Evolutionary conservation across 2,329 filamentous ascomycete species (phyloP).

Genomic region (Fusarium sarcochroum): DNA sequence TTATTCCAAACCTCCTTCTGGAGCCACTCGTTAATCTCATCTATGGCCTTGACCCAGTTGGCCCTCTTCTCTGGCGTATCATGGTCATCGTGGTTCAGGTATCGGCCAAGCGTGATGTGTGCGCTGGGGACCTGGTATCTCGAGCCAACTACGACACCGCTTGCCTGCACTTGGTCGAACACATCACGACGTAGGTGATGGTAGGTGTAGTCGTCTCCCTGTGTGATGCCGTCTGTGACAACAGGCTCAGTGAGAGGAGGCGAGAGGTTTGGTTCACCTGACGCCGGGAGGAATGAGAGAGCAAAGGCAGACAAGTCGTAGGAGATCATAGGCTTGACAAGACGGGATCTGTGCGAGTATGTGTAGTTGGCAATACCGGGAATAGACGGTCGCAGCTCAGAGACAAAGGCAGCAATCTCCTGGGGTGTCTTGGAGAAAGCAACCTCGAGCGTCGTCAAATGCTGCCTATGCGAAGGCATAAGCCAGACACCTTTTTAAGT

Average conservation of each 20-base stretch:
- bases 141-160: constrained; percentile 79
- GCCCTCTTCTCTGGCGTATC: constrained; percentile 70
- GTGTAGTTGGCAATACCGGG: constrained; percentile 76
- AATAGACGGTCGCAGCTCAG: constrained; percentile 68
- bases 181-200: constrained; percentile 90
- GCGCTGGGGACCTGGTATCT: constrained; percentile 91
- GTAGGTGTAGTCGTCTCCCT: constrained; percentile 82
- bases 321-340: constrained; percentile 86
- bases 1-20: constrained; percentile 78
- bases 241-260: constrained; percentile 58
- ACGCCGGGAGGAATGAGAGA: constrained; percentile 86
- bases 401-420: constrained; percentile 76
- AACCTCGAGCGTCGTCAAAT: constrained; percentile 88
- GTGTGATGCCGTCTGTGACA: constrained; percentile 52
- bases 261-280: constrained; percentile 66
- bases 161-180: constrained; percentile 71
- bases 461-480: constrained; percentile 83
- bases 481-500: constrained; percentile 79
- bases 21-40: constrained; percentile 83
- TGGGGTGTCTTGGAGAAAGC: constrained; percentile 81
- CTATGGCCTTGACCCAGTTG: constrained; percentile 78
- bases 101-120: constrained; percentile 89
- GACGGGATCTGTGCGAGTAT: constrained; percentile 75
- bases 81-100: constrained; percentile 77
- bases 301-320: constrained; percentile 90